phyloP scores from a whole-genome alignment of 2,329 filamentous ascomycete genomes.

The Exophiala aquamarina region DNA sequence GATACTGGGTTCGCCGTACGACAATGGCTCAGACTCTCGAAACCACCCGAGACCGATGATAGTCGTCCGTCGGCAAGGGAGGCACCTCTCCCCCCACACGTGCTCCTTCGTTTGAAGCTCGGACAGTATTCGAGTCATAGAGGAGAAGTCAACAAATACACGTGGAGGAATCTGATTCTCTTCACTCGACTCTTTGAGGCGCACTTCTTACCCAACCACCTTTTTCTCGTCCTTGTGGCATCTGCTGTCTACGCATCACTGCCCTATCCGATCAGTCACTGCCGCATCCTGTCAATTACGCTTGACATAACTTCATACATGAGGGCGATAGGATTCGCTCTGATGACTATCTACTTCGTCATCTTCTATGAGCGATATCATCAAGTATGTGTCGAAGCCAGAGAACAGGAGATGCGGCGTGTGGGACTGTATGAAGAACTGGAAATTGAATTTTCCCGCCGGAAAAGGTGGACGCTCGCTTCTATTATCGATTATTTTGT shows the following conservation, averaged over 20 bases:
- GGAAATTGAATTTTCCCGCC: slow-evolving; percentile 59
- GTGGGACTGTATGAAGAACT: slow-evolving; percentile 65
- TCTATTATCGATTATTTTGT: slow-evolving; percentile 64
- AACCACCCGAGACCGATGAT: neutral
- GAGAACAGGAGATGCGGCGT: slow-evolving; percentile 66
- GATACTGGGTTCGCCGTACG: slow-evolving; percentile 67
- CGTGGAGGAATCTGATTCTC: slow-evolving; percentile 55
- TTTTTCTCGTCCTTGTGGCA: slow-evolving; percentile 63
- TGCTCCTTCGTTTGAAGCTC: slow-evolving; percentile 46
- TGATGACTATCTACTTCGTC: slow-evolving; percentile 60
- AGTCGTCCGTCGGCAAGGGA: neutral
- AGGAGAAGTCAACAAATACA: slow-evolving; percentile 52
- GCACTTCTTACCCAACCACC: slow-evolving; percentile 69
- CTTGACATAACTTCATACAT: slow-evolving; percentile 62
- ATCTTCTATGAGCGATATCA: slow-evolving; percentile 70
- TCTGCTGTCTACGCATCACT: slow-evolving; percentile 61
- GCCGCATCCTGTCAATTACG: slow-evolving; percentile 56
- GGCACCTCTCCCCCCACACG: slow-evolving; percentile 6
- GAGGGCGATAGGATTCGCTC: slow-evolving; percentile 61
- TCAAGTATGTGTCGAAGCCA: slow-evolving; percentile 57
- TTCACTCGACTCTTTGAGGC: slow-evolving; percentile 71
- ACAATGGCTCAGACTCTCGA: slow-evolving; percentile 29
- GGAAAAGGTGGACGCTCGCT: slow-evolving; percentile 55
- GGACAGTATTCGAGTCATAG: slow-evolving; percentile 55
- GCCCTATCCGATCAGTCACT: slow-evolving; percentile 48